Base-by-base conservation (phyloP, 306 rosid genomes). In the Nissolia schottii region DNA sequence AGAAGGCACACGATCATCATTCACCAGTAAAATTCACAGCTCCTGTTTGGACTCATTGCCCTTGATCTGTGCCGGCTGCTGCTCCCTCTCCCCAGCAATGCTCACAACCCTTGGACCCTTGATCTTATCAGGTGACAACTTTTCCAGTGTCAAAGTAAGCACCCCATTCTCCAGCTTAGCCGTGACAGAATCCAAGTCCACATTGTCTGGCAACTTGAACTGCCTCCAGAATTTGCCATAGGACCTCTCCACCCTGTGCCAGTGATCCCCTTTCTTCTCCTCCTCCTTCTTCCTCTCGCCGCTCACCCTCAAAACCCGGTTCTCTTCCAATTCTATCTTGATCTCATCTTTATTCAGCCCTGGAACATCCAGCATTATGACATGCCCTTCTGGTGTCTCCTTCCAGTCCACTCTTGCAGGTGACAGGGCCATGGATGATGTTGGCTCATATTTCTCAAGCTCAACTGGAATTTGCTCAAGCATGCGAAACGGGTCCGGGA, bases 161-260 rank as follows among this genome's bases (percentile, higher is more conserved):
- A 84, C 90, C 7, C 90, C 90, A 70, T 84, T 76, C 40, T 84
- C 83, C 61, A 88, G 34, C 81, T 75, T 80, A 24, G 90, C 88
- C 48, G 66, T 78, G 22, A 86, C 78, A 58, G 93, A 84, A 57
- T 86, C 88, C 79, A 84, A 64, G 35, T 88, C 80, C 80, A 75
- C 87, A 48, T 85, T 77, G 0, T 80, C 81, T 3, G 93, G 93
- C 58, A 88, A 1, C 74, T 67, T 74, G 24, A 88, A 88, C 73
- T 78, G 89, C 74, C 91, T 86, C 86, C 89, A 86, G 74, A 86
- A 88, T 56, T 84, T 88, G 8, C 89, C 91, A 29, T 72, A 82
- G 2, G 86, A 80, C 37, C 89, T 80, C 74, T 88, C 90, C 35
- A 84, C 62, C 9, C 89, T 72, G 54, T 88, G 94, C 90, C 90